Base-by-base conservation (phyloP, 371 early-diverging fungal species). In the Blakeslea trispora region DNA sequence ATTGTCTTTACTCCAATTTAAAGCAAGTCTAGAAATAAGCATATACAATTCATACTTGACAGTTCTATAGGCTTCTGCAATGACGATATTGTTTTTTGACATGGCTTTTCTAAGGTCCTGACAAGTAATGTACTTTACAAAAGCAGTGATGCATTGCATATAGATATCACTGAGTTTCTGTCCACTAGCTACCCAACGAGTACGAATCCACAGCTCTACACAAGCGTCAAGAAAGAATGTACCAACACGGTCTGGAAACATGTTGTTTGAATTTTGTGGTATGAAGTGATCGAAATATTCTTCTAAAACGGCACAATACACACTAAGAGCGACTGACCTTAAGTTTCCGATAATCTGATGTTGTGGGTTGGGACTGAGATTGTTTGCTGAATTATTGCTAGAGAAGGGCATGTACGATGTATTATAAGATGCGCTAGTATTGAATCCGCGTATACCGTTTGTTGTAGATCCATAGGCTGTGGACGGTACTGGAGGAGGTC, bases 171-270 rank as follows among this genome's bases (percentile, higher is more conserved):
- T 41, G 2, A 69, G 54, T 15, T 51, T 66, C n/a, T 65, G 64
- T 15, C 55, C 54, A 4, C 17, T 3, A 0, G 64, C 13, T 5
- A 75, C 51, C 64, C 68, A 75, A 5, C 59, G 35, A 6, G 63
- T 66, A 18, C 76, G 68, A 4, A 75, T 55, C 72, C 72, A 75
- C 1, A 71, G 42, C 45, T 75, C 76, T 3, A 68, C 39, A 5
- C 54, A 61, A 0, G 63, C 56, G 31, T 75, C 76, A 5, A 68
- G 45, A 42, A 69, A 68, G 42, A 75, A 72, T 0, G 61, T 50
- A 0, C 57, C 46, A 22, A 74, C 35, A 21, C 21, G 10, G 0
- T 55, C 35, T 3, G 53, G 57, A 40, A 56, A 62, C 10, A 1
- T 15, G 1, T 41, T 14, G 2, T 41, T 43, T 23, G 39, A 22